Evolutionary conservation across 768 basidiomycete genomes (phyloP), one percentile per base, ranked within the genome.

Genomic region (Tulasnella sp.): DNA sequence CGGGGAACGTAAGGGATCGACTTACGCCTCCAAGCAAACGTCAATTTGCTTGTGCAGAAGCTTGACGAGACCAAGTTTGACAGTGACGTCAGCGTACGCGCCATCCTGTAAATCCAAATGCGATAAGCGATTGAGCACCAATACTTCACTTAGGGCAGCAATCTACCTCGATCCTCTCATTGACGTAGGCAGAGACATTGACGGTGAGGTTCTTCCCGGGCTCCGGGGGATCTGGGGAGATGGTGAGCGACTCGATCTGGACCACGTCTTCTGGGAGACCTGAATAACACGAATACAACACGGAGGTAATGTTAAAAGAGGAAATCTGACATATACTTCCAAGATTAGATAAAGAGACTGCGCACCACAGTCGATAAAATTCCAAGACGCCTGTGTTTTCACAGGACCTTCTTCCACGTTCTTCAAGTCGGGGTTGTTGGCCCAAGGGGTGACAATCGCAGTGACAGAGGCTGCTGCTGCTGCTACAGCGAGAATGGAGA

Each of bases 1-100:
- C n/a, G 5, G 10, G 30, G 47, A 17, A 41, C 32, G 58, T 7
- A 51, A 23, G 26, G 30, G 60, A 54, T 19, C 29, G 19, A 81
- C 93, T 67, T 76, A 96, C 89, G 93, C 92, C 73, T 97, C 94
- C 61, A 94, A 78, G 69, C 95, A 98, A 30, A 97, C 72, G 64
- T 97, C 90, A 65, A 97, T 95, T 17, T 65, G 68, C 74, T 89
- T 96, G 47, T 76, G 71, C 30, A 98, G 73, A n/a, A 98, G 70
- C 74, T 90, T 96, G 68, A 99, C 80, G 27, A 90, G 73, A 24
- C 96, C 96, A n/a, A 98, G 77, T 71, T 97, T 98, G 58, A 99
- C 95, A 1, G 73, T 72, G 3, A 99, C 92, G 65, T 94, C 83
- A 7, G 86, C 95, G 66, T 81, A 88, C 41, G 95, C 88, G 4